Evolutionary conservation across 345 rosid species (phyloP).

Genomic region (Dipteronia sinensis): DNA sequence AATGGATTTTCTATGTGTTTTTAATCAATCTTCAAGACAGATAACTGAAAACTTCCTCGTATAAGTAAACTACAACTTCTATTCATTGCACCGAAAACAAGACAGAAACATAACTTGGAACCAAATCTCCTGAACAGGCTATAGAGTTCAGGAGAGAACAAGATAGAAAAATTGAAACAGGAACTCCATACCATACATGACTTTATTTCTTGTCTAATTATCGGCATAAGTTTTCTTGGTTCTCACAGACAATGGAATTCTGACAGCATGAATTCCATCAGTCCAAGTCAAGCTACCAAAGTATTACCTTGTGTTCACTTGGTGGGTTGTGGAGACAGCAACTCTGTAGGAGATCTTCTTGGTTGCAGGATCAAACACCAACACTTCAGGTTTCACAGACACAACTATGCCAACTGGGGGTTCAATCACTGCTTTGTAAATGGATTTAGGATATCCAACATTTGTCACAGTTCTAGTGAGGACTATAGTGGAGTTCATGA

Average conservation of each 20-base stretch:
- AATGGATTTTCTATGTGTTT: no score
- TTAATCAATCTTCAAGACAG: no score
- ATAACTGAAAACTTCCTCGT: no score
- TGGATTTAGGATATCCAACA: conserved; percentile 20
- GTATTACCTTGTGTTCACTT: conserved; percentile 34
- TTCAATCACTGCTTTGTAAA: conserved; percentile 18
- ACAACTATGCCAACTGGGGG: conserved; percentile 37
- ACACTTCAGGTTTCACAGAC: conserved; percentile 23
- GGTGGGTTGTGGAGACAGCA: conserved; percentile 25
- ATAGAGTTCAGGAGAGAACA: background rate
- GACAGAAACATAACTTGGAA: background rate
- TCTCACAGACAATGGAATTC: conserved; percentile 45
- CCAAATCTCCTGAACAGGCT: background rate
- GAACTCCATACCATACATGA: background rate
- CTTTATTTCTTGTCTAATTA: background rate
- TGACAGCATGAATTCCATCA: conserved; percentile 34
- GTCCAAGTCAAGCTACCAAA: conserved; percentile 55
- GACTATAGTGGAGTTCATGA: conserved; percentile 19
- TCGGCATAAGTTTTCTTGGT: conserved; percentile 15
- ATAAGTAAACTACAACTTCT: background rate
- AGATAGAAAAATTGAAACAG: background rate
- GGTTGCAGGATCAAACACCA: conserved; percentile 28
- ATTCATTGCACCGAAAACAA: background rate
- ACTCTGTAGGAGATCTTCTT: conserved; percentile 31
- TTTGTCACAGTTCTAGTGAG: conserved; percentile 33